A percentile compares a stretch with the other conserved stretches of the same genome.
These are phyloP conservation scores for Pinus taeda DNA, from an alignment of 75 land plant genomes.

Conservation along the genomic window DNA sequence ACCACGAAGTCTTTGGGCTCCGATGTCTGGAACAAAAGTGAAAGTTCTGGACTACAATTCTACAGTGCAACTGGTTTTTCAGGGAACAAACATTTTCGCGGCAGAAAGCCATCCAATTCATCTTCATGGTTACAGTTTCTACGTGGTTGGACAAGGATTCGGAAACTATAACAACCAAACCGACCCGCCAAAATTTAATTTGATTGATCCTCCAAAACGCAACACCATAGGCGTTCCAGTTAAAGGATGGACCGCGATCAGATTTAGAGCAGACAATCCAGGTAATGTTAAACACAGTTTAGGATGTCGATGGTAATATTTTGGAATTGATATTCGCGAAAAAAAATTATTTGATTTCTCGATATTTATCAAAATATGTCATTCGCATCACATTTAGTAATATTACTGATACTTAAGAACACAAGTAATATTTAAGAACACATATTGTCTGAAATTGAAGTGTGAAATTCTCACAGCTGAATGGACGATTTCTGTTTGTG, in stretches of 20 bases:
- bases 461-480: not conserved
- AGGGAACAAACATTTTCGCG: conserved; percentile 19
- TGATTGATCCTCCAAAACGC: conserved; percentile 24
- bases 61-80: conserved; percentile 19
- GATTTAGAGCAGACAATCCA: conserved; percentile 27
- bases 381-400: not conserved
- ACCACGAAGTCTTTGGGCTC: not conserved
- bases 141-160: conserved; percentile 18
- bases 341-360: no score
- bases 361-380: no score
- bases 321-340: no score
- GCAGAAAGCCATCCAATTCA: conserved; percentile 26
- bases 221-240: conserved; percentile 26
- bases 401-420: not conserved
- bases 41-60: conserved; percentile 2
- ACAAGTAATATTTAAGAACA: not conserved
- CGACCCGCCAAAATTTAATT: conserved; percentile 15
- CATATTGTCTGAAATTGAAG: not conserved
- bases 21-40: conserved; percentile 9
- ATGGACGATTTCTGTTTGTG: not conserved
- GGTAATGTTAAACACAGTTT: conserved; percentile 1
- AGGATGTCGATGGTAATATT: no score
- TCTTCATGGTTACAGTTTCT: conserved; percentile 24
- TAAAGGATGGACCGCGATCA: conserved; percentile 30
- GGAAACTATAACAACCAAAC: conserved; percentile 13